Conservation (phyloP, 1,284 basidiomycete species). For the Megacollybia platyphylla region DNA sequence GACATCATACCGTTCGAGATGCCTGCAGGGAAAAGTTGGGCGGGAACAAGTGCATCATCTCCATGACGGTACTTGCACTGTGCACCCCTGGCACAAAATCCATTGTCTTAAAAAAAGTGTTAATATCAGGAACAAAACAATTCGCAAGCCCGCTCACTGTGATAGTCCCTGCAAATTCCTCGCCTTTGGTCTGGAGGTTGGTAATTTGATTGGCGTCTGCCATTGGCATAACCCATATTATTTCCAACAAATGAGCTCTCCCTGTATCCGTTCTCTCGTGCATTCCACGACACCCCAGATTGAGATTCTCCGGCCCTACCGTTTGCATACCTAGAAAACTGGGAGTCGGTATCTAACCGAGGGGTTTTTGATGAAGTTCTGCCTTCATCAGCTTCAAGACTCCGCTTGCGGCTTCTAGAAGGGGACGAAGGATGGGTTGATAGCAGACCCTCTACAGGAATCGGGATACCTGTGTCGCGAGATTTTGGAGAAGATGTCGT, state of each 20-base stretch:
- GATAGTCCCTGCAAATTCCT: slow-evolving; percentile 79
- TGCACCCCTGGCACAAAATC: slow-evolving; percentile 85
- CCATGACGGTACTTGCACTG: slow-evolving; percentile 89
- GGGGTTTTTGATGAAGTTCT: slow-evolving; percentile 57
- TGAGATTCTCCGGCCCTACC: slow-evolving; percentile 23
- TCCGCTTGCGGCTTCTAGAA: slow-evolving; percentile 52
- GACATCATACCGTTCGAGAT: slow-evolving; percentile 27
- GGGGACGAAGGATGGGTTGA: slow-evolving; percentile 27
- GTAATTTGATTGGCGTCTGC: slow-evolving; percentile 38
- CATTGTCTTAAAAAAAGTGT: slow-evolving; percentile 47
- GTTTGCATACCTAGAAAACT: slow-evolving; percentile 46
- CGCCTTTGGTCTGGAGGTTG: slow-evolving; percentile 56
- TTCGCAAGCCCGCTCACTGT: slow-evolving; percentile 46
- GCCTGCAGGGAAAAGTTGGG: slow-evolving; percentile 46
- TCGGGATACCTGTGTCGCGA: slow-evolving; percentile 58
- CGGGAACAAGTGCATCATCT: slow-evolving; percentile 65
- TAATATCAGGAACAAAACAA: slow-evolving; percentile 5
- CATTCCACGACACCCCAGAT: slow-evolving; percentile 23
- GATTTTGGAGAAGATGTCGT: slow-evolving; percentile 25
- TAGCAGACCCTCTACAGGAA: slow-evolving; percentile 57
- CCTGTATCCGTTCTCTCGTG: slow-evolving; percentile 15
- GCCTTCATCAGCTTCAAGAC: slow-evolving; percentile 42
- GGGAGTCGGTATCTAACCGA: slow-evolving; percentile 45
- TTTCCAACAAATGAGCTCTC: slow-evolving; percentile 19
- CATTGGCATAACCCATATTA: slow-evolving; percentile 13